phyloP scores from a whole-genome alignment of 768 basidiomycete species.

The Podaxis pistillaris region DNA sequence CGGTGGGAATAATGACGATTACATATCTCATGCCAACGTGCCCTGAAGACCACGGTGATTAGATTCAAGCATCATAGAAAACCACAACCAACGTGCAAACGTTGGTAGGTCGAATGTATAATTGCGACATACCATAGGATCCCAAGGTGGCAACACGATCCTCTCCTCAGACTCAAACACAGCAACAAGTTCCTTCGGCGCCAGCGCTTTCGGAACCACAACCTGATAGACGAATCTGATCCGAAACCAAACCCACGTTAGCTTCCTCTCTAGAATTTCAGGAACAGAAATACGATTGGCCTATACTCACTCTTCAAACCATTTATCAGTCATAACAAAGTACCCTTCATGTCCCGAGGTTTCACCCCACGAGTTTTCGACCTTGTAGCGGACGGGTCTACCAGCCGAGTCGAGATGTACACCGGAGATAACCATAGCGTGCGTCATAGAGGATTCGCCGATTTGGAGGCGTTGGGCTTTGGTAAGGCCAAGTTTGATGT shows the following conservation, averaged over 20 bases:
- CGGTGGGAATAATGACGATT: background rate
- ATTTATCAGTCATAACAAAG: constrained; percentile 88
- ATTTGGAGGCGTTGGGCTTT: constrained; percentile 85
- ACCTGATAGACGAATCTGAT: constrained; percentile 88
- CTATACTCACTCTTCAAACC: constrained; percentile 82
- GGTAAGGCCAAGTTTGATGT: constrained; percentile 73
- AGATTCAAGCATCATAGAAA: background rate
- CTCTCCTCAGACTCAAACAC: constrained; percentile 70
- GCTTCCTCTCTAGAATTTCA: background rate
- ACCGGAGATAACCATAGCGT: constrained; percentile 92
- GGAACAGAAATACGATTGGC: constrained; percentile 3
- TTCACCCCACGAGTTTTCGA: constrained; percentile 95
- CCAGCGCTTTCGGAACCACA: constrained; percentile 79
- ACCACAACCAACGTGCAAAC: background rate
- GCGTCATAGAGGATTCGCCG: constrained; percentile 89
- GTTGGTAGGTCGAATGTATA: background rate
- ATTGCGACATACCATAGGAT: constrained; percentile 68
- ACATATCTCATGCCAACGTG: constrained; percentile 22
- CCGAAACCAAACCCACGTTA: background rate
- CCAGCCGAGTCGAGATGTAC: constrained; percentile 81
- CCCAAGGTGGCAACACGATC: constrained; percentile 83
- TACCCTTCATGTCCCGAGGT: constrained; percentile 78
- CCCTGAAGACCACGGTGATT: constrained; percentile 20
- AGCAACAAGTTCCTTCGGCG: constrained; percentile 77
- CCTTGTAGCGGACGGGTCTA: constrained; percentile 86